Percentiles rank a stretch among this genome's conserved stretches.
Conservation (phyloP, 164 flowering plant genomes). For the Kingdonia uniflora region DNA sequence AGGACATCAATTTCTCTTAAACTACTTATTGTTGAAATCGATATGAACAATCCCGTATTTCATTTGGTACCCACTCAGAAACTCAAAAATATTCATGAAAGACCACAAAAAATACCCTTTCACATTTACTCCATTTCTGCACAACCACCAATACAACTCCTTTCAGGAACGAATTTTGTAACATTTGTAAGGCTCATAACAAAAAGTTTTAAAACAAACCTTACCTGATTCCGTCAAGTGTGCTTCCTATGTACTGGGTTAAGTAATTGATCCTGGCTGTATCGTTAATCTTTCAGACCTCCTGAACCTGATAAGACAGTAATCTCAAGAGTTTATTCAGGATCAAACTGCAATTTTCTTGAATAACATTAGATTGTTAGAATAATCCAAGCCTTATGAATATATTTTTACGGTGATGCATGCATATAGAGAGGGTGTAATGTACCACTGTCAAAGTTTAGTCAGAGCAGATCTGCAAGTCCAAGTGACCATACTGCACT, state of each 20-base stretch:
- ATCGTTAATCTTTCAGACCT: slow-evolving; percentile 11
- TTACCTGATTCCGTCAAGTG: slow-evolving; percentile 28
- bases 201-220: background rate
- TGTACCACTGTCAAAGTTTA: no score
- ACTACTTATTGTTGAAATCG: slow-evolving; percentile 21
- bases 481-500: no score
- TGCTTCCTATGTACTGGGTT: slow-evolving; percentile 10
- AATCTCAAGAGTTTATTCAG: background rate
- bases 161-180: background rate
- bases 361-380: no score
- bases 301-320: slow-evolving; percentile 12
- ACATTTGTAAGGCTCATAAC: background rate
- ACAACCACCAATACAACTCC: background rate
- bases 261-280: slow-evolving; percentile 17
- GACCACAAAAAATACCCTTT: slow-evolving; percentile 48
- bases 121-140: slow-evolving; percentile 36
- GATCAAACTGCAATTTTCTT: no score
- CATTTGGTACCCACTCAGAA: slow-evolving; percentile 22
- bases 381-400: no score
- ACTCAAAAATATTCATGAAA: slow-evolving; percentile 39
- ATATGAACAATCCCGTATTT: slow-evolving; percentile 29
- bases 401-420: no score
- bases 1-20: slow-evolving; percentile 25
- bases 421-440: no score
- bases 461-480: no score